These are phyloP conservation scores for Metschnikowia kunwiensis DNA, from an alignment of 805 yeast species.

Conservation along the genomic window DNA sequence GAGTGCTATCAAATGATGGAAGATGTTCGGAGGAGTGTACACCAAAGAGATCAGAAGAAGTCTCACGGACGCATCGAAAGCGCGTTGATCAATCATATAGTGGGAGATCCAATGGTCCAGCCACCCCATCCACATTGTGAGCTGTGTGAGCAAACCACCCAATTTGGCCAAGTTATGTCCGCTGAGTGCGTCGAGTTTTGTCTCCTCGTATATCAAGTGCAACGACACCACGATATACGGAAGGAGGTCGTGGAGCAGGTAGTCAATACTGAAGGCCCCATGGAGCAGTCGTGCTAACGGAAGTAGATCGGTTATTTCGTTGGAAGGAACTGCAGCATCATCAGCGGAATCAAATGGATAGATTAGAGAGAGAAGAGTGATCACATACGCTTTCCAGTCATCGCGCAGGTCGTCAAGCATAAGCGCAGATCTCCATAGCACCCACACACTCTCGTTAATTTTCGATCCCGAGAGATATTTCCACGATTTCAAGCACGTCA, in stretches of 20 bases:
- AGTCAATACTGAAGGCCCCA: slow-evolving; percentile 29
- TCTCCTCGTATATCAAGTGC: slow-evolving; percentile 78
- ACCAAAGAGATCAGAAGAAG: slow-evolving; percentile 47
- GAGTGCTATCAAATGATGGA: slow-evolving; percentile 53
- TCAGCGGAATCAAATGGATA: slow-evolving; percentile 41
- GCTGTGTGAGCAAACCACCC: slow-evolving; percentile 55
- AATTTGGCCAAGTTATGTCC: slow-evolving; percentile 36
- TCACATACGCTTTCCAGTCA: slow-evolving; percentile 62
- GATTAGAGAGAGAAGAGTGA: slow-evolving; percentile 48
- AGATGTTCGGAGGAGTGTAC: slow-evolving; percentile 57
- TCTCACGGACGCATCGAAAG: slow-evolving; percentile 38
- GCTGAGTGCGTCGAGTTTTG: slow-evolving; percentile 52
- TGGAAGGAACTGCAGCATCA: slow-evolving; percentile 12
- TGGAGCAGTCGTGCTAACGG: slow-evolving; percentile 31
- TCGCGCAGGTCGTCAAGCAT: slow-evolving; percentile 38
- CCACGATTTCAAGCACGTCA: slow-evolving; percentile 47
- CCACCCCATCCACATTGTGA: slow-evolving; percentile 74
- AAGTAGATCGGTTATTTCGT: slow-evolving; percentile 30
- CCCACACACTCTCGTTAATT: slow-evolving; percentile 55
- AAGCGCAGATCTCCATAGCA: slow-evolving; percentile 59
- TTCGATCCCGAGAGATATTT: slow-evolving; percentile 56
- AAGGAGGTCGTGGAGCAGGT: slow-evolving; percentile 49
- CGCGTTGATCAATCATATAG: slow-evolving; percentile 40
- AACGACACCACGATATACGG: slow-evolving; percentile 65
- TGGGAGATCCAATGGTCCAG: slow-evolving; percentile 58